Base-by-base conservation (phyloP, 306 rosid species). In the Glycyrrhiza uralensis region DNA sequence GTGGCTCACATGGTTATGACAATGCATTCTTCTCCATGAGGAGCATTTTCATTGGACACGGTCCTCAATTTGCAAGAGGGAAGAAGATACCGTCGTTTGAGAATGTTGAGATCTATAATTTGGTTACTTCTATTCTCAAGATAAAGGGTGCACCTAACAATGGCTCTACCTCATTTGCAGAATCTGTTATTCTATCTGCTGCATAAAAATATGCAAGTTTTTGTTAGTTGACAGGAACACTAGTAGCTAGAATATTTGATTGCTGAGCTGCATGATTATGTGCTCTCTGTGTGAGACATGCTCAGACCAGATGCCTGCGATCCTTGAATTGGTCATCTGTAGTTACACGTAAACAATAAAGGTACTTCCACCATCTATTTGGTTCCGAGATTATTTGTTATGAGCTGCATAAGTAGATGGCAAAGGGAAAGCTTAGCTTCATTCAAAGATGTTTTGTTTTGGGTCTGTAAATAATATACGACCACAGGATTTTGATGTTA, bases 1-100 rank as follows among this genome's bases (percentile, higher is more conserved):
- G 99, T 1, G 99, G 99, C 12, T 82, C 97, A 0, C 99, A 95
- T 56, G 99, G 99, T 38, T 95, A 95, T 71, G 99, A 95, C 72
- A 95, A 95, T 79, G 83, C 88, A 3, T 11, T 95, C 14, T 95
- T 95, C 79, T 95, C 99, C 68, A 95, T 95, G 99, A 91, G 99
- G 81, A 77, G 80, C 26, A 95, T 95, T 50, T 95, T 95, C 72
- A 69, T 95, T 38, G 99, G 89, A 20, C 99, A 95, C 29, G 99
- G 99, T 79, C 99, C 99, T 77, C 91, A 55, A 71, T 95, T 95
- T 85, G 91, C 88, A 4, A 82, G 88, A 36, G 97, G 99, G 66
- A 75, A 82, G 75, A 95, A 95, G 84, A 79, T 95, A 60, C 96
- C 96, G 1, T 91, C 97, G 26, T 95, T 95, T 75, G 99, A 95